phyloP scores from a whole-genome alignment of 2,329 filamentous ascomycete genomes.

The Colletotrichum sp. region DNA sequence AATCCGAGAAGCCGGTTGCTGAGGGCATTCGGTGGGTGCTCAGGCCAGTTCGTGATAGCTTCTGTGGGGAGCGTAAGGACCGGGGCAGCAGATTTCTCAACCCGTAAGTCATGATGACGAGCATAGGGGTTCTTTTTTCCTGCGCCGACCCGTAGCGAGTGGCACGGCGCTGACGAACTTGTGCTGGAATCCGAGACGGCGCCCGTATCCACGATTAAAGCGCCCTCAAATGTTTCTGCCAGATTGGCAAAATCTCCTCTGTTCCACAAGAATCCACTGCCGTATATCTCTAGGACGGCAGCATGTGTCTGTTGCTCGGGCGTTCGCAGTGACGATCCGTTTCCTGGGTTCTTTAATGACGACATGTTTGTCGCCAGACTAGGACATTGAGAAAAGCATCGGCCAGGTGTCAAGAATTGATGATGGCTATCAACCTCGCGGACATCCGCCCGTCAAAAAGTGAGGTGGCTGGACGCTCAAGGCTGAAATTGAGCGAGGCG shows the following conservation, averaged over 20 bases:
- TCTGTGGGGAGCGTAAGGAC: neutral
- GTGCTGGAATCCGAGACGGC: neutral
- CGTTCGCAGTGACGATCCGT: neutral
- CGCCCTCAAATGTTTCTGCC: constrained; percentile 2
- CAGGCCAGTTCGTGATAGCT: constrained; percentile 12
- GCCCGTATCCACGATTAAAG: neutral
- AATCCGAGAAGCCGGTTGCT: constrained; percentile 3
- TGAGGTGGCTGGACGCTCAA: constrained; percentile 1
- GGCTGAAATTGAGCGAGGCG: neutral
- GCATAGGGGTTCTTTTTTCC: neutral
- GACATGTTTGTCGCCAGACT: neutral
- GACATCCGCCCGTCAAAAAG: neutral
- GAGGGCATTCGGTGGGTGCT: neutral
- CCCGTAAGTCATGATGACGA: neutral
- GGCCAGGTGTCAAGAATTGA: neutral
- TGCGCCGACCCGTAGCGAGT: neutral
- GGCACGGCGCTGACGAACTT: neutral
- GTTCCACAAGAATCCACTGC: neutral
- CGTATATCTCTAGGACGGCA: neutral
- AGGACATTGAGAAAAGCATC: neutral
- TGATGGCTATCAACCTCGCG: neutral
- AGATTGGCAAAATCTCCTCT: neutral
- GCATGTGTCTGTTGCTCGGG: neutral
- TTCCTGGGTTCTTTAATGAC: neutral
- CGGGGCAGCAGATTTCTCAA: neutral